Evolutionary conservation across 169 alveolate species (phyloP), one percentile per base, ranked within the genome.

Genomic region (Cryptosporidium xiaoi): DNA sequence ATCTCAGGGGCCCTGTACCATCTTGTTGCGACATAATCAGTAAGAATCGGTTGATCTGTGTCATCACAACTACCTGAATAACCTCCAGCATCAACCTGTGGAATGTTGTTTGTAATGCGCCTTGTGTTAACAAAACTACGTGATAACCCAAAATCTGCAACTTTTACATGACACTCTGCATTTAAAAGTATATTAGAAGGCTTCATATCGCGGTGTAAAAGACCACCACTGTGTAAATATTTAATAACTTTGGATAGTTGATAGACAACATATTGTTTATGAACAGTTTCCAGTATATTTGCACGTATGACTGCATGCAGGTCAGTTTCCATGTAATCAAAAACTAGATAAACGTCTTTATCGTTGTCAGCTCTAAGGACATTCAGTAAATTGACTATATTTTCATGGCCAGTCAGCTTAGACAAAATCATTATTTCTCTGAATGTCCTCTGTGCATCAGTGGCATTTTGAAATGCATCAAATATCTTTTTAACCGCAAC

Each of bases 1-100:
- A 97, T 96, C 92, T 98, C 99, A 1, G 99, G 99, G 0, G 99
- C 99, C 36, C 99, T 93, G 92, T 98, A 98, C 99, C 99, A 98
- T 64, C 99, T 92, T 1, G 99, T 98, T 0, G 99, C 99, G n/a
- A 98, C 99, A 91, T 98, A 98, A 90, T 97, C 99, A 33, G 99
- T 96, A 65, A 97, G 95, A 1, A 97, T 94, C 1, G 98, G 98
- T 46, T 92, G 91, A 46, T 90, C 91, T 20, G 91, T 84, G 51
- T 91, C 93, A 48, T 90, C 93, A 36, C 90, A 94, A 18, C 92
- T 93, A 31, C 93, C 94, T 7, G 24, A 24, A 27, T n/a, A 34
- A 93, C 92, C 31, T 20, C 33, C 46, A 27, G 7, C n/a, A 62
- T 34, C 18, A 3, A 0, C n/a, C 7, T 62, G 48, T 44, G 87